Conservation (phyloP, 805 yeast genomes). For the Torulaspora maleeae region DNA sequence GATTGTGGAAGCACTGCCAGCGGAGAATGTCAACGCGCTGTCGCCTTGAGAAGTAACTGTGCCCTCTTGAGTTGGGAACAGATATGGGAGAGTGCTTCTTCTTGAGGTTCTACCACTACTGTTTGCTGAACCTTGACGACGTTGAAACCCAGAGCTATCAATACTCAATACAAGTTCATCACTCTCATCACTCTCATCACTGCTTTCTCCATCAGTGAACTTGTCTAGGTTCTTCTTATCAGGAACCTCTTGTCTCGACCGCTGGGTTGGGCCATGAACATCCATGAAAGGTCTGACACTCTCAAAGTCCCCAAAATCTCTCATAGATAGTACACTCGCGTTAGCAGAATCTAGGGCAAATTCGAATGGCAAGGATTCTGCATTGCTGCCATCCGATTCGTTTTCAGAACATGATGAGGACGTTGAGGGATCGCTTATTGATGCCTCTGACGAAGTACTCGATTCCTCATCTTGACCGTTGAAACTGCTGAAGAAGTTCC, state of each 20-base stretch:
- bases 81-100: constrained; percentile 9
- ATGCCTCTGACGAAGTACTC: constrained; percentile 12
- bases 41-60: constrained; percentile 1
- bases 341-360: constrained; percentile 31
- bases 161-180: constrained; percentile 23
- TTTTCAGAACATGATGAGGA: constrained; percentile 10
- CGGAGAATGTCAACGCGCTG: constrained; percentile 2
- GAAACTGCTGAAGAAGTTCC: constrained; percentile 20
- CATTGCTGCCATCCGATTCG: constrained; percentile 14
- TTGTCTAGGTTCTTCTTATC: not conserved
- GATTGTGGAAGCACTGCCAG: constrained; percentile 4
- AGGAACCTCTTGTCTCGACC: constrained; percentile 1
- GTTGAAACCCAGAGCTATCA: constrained; percentile 18
- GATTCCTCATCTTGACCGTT: constrained; percentile 19
- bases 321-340: constrained; percentile 24
- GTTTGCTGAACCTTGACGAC: constrained; percentile 18
- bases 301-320: constrained; percentile 16
- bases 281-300: constrained; percentile 10
- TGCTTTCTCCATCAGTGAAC: not conserved
- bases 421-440: constrained; percentile 12
- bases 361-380: constrained; percentile 33
- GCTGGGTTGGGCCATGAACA: constrained; percentile 4
- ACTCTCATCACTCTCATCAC: constrained; percentile 12
- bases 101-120: constrained; percentile 16
- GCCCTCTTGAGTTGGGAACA: constrained; percentile 4